Percentiles rank a stretch among this genome's conserved stretches.
phyloP scores from a whole-genome alignment of 129 eudicot species.

The Smallanthus sonchifolius region DNA sequence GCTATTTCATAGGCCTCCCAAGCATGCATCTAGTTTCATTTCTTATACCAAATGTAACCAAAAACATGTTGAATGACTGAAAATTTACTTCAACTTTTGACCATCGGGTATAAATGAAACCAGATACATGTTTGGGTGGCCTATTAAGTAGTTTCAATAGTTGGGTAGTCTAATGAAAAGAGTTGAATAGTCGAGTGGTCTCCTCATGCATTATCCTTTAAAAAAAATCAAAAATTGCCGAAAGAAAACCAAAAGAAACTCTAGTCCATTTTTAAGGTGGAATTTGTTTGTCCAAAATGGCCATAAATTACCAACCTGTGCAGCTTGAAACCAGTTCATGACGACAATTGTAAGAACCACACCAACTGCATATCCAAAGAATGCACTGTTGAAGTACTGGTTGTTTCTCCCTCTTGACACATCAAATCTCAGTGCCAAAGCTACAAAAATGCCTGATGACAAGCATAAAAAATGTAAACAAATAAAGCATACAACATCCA shows the following conservation, averaged over 20 bases:
- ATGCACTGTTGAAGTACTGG: constrained; percentile 88
- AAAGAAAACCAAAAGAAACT: not conserved
- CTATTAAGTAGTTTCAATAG: not conserved
- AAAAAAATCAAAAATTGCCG: not conserved
- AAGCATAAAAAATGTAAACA: not conserved
- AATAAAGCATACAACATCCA: not conserved
- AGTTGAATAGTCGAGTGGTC: too few species aligned
- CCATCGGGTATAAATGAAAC: not conserved
- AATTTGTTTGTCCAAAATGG: not conserved
- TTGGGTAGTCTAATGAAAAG: too few species aligned
- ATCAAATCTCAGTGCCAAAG: constrained; percentile 93
- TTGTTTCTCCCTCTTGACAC: constrained; percentile 74
- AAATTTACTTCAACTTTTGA: too few species aligned
- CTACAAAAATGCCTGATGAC: constrained; percentile 90
- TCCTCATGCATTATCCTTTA: not conserved
- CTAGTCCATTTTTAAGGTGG: not conserved
- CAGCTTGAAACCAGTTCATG: constrained; percentile 99
- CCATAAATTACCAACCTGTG: constrained; percentile 59
- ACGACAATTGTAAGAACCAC: constrained; percentile 70
- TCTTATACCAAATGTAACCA: not conserved
- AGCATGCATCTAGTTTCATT: not conserved
- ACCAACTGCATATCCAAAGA: constrained; percentile 77
- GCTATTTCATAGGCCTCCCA: too few species aligned
- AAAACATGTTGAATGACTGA: not conserved
- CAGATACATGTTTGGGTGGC: not conserved